A percentile compares a stretch with the other conserved stretches of the same genome.
These are phyloP conservation scores for Cytospora paraplurivora DNA, from an alignment of 2,329 filamentous ascomycete genomes.

Conservation along the genomic window DNA sequence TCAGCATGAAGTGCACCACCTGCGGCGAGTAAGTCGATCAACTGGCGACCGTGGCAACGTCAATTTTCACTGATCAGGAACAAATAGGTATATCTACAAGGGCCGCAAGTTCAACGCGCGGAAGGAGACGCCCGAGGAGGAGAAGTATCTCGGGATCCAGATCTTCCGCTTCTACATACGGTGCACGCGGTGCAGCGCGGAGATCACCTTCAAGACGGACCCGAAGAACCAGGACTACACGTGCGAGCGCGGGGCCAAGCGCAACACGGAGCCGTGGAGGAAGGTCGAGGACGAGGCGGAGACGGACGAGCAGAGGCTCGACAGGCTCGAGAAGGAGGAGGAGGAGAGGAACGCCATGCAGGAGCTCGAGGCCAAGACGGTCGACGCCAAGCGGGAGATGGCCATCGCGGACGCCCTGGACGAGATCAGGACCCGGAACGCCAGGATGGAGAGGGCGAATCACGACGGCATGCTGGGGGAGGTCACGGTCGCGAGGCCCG, in stretches of 20 bases:
- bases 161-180: constrained; percentile 90
- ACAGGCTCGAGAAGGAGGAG: constrained; percentile 72
- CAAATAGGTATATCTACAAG: constrained; percentile 69
- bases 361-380: constrained; percentile 89
- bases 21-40: constrained; percentile 52
- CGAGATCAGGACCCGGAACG: constrained; percentile 90
- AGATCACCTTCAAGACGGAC: constrained; percentile 93
- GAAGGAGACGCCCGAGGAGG: constrained; percentile 86
- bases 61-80: not conserved
- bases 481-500: constrained; percentile 54
- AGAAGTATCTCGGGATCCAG: constrained; percentile 85
- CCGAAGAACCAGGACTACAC: constrained; percentile 86
- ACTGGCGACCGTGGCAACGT: no score
- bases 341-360: constrained; percentile 90
- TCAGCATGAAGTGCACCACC: constrained; percentile 71
- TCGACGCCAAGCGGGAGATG: constrained; percentile 94
- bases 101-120: constrained; percentile 94
- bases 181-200: constrained; percentile 81
- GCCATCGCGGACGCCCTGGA: constrained; percentile 93
- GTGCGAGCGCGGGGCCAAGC: constrained; percentile 77
- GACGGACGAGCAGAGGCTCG: constrained; percentile 82
- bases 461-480: constrained; percentile 63
- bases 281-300: constrained; percentile 65
- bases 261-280: constrained; percentile 93
- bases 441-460: constrained; percentile 75